Evolutionary conservation across 768 basidiomycete genomes (phyloP).

Genomic region (Kwoniella europaea): DNA sequence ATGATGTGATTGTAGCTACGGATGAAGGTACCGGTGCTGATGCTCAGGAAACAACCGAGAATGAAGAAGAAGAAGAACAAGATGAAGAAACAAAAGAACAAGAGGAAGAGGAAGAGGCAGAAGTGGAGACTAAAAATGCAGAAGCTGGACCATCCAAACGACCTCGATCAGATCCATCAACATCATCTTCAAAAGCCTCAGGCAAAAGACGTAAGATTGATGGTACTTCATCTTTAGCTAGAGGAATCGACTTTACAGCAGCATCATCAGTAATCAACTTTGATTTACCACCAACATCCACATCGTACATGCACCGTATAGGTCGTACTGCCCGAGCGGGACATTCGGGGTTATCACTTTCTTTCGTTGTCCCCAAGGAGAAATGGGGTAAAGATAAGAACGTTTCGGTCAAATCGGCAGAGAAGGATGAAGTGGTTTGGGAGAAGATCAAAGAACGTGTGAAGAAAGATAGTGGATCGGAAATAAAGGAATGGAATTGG

Average conservation of each 20-base stretch:
- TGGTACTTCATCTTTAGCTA: slow-evolving; percentile 88
- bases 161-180: slow-evolving; percentile 56
- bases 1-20: slow-evolving; percentile 97
- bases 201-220: slow-evolving; percentile 59
- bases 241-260: slow-evolving; percentile 95
- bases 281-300: slow-evolving; percentile 86
- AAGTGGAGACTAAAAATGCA: slow-evolving; percentile 18
- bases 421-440: slow-evolving; percentile 77
- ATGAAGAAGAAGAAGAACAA: slow-evolving; percentile 60
- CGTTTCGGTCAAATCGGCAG: slow-evolving; percentile 73
- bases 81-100: slow-evolving; percentile 26
- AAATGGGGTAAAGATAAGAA: slow-evolving; percentile 61
- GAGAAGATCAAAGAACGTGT: slow-evolving; percentile 72
- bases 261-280: slow-evolving; percentile 98
- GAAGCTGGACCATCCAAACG: slow-evolving; percentile 61
- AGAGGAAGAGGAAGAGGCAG: slow-evolving; percentile 45
- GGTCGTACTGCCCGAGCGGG: slow-evolving; percentile 97
- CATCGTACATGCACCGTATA: slow-evolving; percentile 91
- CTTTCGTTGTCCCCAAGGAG: slow-evolving; percentile 71
- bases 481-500: slow-evolving; percentile 86
- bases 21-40: slow-evolving; percentile 75
- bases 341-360: slow-evolving; percentile 85
- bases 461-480: slow-evolving; percentile 66
- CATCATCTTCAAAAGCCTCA: slow-evolving; percentile 27
- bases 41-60: slow-evolving; percentile 64